These are phyloP conservation scores for Fusarium coffeatum DNA, from an alignment of 2,329 filamentous ascomycete species.

Conservation along the genomic window DNA sequence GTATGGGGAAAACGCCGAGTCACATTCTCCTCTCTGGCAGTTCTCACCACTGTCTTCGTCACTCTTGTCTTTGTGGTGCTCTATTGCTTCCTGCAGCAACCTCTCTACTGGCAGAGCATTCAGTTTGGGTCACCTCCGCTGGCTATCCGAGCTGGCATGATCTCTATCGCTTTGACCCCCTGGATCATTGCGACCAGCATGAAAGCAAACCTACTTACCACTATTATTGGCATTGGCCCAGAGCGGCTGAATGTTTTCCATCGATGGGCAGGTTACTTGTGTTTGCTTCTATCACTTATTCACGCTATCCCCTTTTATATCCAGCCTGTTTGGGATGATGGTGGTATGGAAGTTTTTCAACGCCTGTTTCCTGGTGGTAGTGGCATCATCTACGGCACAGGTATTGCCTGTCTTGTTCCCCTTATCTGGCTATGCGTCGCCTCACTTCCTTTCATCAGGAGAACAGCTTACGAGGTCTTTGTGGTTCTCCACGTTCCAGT, in stretches of 20 bases:
- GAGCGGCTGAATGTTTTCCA: constrained; percentile 94
- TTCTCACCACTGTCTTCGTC: constrained; percentile 74
- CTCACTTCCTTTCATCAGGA: constrained; percentile 82
- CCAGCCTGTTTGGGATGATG: constrained; percentile 86
- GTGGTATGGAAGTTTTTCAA: constrained; percentile 76
- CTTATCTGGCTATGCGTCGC: constrained; percentile 85
- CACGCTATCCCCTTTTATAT: constrained; percentile 92
- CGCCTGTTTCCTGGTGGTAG: constrained; percentile 73
- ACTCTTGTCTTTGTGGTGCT: constrained; percentile 79
- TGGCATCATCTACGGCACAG: constrained; percentile 85
- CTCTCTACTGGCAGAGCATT: constrained; percentile 90
- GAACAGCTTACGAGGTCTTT: constrained; percentile 87
- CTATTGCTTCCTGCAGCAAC: constrained; percentile 88
- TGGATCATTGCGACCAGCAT: constrained; percentile 93
- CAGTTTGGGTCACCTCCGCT: constrained; percentile 87
- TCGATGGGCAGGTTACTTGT: constrained; percentile 90
- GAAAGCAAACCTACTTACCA: constrained; percentile 87
- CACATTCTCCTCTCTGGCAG: constrained; percentile 83
- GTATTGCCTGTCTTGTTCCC: constrained; percentile 83
- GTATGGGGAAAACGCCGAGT: constrained; percentile 74
- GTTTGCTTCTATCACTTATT: constrained; percentile 82
- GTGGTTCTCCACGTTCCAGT: constrained; percentile 84
- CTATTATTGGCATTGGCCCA: constrained; percentile 90
- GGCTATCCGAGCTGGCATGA: constrained; percentile 89
- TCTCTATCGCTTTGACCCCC: constrained; percentile 88